Percentiles rank a stretch among this genome's conserved stretches.
Evolutionary conservation across 768 basidiomycete genomes (phyloP).

Genomic region (Trametes cubensis): DNA sequence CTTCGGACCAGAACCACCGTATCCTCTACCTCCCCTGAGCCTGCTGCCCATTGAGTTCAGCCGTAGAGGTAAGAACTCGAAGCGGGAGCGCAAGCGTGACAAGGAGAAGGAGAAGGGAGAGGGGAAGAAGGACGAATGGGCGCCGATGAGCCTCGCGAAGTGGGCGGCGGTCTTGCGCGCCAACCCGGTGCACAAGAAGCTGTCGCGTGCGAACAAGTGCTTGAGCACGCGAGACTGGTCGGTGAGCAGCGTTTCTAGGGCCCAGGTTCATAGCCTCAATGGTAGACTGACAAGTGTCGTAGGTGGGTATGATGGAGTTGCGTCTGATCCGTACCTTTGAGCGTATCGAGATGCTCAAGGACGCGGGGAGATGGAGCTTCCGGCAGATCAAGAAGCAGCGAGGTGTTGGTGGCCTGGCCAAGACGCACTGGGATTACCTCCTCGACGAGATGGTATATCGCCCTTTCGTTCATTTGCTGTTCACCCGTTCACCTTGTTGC

Average conservation of each 20-base stretch:
- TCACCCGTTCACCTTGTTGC: background rate
- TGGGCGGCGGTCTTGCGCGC: constrained; percentile 74
- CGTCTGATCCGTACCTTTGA: constrained; percentile 80
- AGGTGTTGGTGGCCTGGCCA: constrained; percentile 69
- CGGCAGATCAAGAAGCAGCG: constrained; percentile 95
- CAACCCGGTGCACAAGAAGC: constrained; percentile 75
- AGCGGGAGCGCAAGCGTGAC: constrained; percentile 53
- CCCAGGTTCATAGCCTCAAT: background rate
- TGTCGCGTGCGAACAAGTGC: constrained; percentile 74
- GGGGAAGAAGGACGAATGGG: constrained; percentile 60
- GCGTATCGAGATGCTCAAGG: constrained; percentile 81
- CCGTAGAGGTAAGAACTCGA: constrained; percentile 50
- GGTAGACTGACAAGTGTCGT: constrained; percentile 1
- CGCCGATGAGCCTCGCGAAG: constrained; percentile 48
- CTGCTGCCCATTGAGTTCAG: constrained; percentile 57
- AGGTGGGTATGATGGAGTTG: constrained; percentile 82
- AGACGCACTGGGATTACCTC: constrained; percentile 94
- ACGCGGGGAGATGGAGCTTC: constrained; percentile 83
- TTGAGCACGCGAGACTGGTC: constrained; percentile 81
- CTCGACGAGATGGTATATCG: constrained; percentile 88
- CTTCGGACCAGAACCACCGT: constrained; percentile 44
- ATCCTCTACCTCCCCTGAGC: constrained; percentile 58
- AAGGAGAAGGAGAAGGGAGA: constrained; percentile 49
- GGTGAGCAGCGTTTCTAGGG: constrained; percentile 48
- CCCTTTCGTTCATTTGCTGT: constrained; percentile 4